Conservation (phyloP, 257 asterid genomes). For the Galeopsis tetrahit region DNA sequence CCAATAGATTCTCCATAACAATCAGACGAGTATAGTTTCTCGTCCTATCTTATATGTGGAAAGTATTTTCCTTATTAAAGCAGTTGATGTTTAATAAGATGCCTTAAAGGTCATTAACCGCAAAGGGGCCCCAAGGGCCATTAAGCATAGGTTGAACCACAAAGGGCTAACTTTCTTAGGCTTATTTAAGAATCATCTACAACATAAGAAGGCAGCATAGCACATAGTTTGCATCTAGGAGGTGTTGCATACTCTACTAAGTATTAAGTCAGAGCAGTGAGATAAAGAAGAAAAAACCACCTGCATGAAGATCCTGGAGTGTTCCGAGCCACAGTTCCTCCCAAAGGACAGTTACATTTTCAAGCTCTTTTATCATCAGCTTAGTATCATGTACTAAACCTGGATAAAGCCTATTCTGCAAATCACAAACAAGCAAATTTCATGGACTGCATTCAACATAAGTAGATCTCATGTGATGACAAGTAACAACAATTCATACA, state of each 20-base stretch:
- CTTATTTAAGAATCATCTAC: constrained; percentile 24
- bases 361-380: constrained; percentile 95
- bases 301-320: constrained; percentile 99
- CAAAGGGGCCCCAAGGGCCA: background rate
- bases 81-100: constrained; percentile 3
- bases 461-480: constrained; percentile 1
- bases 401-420: constrained; percentile 89
- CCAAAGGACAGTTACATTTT: constrained; percentile 96
- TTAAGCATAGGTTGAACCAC: constrained; percentile 15
- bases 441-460: background rate
- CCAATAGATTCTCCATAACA: background rate
- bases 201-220: background rate
- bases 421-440: constrained; percentile 27
- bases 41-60: background rate
- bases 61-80: constrained; percentile 7
- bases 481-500: constrained; percentile 17
- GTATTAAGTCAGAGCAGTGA: constrained; percentile 32
- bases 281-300: constrained; percentile 35
- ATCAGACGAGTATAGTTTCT: background rate
- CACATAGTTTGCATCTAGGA: constrained; percentile 25
- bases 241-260: constrained; percentile 24
- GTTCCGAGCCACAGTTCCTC: constrained; percentile 99
- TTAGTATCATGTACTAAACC: constrained; percentile 87
- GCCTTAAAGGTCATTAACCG: background rate
- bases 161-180: background rate